These are phyloP conservation scores for Voacanga thouarsii DNA, from an alignment of 257 asterid species.

Conservation along the genomic window DNA sequence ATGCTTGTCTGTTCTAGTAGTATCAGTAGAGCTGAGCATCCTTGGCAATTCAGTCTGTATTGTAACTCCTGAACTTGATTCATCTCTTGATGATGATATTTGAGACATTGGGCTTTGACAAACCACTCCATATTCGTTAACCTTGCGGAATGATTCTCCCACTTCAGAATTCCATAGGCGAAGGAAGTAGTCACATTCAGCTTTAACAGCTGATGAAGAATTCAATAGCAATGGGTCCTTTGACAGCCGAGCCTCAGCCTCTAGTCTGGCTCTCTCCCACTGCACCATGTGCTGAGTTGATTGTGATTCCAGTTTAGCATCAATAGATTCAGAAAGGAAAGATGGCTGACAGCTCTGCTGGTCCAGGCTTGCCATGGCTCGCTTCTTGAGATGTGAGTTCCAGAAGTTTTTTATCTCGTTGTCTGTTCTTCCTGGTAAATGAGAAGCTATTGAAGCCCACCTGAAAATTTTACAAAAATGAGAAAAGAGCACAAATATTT, in stretches of 20 bases:
- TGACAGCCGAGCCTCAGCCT: constrained; percentile 36
- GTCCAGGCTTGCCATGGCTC: constrained; percentile 8
- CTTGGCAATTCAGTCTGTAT: constrained; percentile 16
- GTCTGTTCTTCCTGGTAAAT: constrained; percentile 71
- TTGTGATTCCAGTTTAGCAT: constrained; percentile 21
- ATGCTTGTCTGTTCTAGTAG: constrained; percentile 18
- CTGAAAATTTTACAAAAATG: constrained; percentile 25
- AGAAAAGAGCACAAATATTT: constrained; percentile 4
- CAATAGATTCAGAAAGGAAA: constrained; percentile 24
- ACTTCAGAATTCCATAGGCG: constrained; percentile 57
- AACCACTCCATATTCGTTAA: constrained; percentile 22
- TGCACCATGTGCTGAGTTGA: constrained; percentile 34
- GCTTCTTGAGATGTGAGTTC: constrained; percentile 71
- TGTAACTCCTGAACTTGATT: constrained; percentile 33
- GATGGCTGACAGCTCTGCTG: constrained; percentile 26
- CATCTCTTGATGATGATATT: constrained; percentile 43
- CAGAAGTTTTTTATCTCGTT: constrained; percentile 69
- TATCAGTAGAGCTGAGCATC: constrained; percentile 15
- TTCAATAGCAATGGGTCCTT: constrained; percentile 21
- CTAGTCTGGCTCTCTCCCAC: constrained; percentile 39
- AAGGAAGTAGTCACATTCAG: constrained; percentile 48
- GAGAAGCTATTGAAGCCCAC: constrained; percentile 70
- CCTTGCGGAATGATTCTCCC: constrained; percentile 52
- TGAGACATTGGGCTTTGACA: constrained; percentile 45
- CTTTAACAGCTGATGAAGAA: constrained; percentile 8